A percentile compares a stretch with the other conserved stretches of the same genome.
Conservation (phyloP, 495 filamentous ascomycete species). For the Tuber brumale region DNA sequence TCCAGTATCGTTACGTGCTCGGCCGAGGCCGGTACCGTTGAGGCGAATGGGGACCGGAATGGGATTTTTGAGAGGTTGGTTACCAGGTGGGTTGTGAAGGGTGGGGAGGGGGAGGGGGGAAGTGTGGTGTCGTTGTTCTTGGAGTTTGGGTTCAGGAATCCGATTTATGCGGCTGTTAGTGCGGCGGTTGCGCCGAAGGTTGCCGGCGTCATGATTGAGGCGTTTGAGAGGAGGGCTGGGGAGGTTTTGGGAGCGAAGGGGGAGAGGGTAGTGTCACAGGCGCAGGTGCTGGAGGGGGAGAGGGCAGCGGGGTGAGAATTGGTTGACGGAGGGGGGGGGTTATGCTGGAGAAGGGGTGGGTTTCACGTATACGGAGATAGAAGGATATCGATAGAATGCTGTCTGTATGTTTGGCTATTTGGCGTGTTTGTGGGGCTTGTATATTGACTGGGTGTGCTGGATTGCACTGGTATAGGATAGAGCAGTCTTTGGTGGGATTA, state of each 20-base stretch:
- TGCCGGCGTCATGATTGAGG: constrained; percentile 79
- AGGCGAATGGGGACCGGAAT: constrained; percentile 49
- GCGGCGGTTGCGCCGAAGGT: constrained; percentile 73
- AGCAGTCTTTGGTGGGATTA: not conserved
- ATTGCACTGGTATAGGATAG: not conserved
- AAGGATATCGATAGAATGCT: constrained; percentile 6
- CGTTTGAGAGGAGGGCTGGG: constrained; percentile 76
- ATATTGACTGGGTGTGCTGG: not conserved
- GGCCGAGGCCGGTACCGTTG: constrained; percentile 55
- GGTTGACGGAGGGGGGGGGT: not conserved
- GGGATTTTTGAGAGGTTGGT: constrained; percentile 67
- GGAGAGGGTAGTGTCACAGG: constrained; percentile 7
- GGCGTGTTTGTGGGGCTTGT: not conserved
- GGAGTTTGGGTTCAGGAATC: constrained; percentile 75
- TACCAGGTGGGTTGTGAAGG: constrained; percentile 67
- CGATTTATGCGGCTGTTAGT: constrained; percentile 72
- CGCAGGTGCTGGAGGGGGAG: not conserved
- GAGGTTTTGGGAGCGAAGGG: constrained; percentile 48
- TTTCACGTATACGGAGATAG: not conserved
- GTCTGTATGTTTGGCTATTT: not conserved
- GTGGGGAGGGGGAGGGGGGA: constrained; percentile 45
- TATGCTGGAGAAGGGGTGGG: not conserved
- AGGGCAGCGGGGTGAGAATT: constrained; percentile 6
- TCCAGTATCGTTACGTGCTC: constrained; percentile 68
- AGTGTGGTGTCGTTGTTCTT: constrained; percentile 70